Base-by-base conservation (phyloP, 202 grass and related monocot genomes). In the Bolboschoenoplectus hybrid region DNA sequence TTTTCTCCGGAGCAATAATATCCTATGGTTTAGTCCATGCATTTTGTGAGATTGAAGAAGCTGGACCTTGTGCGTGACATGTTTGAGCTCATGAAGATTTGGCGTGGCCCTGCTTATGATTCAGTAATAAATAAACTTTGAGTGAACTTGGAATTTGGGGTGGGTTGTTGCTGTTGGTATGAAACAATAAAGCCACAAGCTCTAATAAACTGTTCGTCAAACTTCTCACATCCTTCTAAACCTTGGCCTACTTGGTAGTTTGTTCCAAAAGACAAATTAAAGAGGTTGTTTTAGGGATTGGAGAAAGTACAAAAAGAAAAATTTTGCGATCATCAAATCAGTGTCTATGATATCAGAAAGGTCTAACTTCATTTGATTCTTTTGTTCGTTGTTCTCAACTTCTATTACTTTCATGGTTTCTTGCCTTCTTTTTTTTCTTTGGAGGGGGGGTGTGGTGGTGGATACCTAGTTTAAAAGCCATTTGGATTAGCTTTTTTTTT, bases 341-440 rank as follows among this genome's bases (percentile, higher is more conserved):
- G 38, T 69, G 13, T 44, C 67, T 69, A 69, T 69, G 67, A 69
- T 69, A 69, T 69, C 39, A 44, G 67, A 69, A 69, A 69, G 66
- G 67, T 69, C 2, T 43, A 4, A 63, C 2, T 69, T 69, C 40
- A 69, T 44, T 43, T 44, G 1, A 38, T 69, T 43, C 67, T 20
- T 72, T 56, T 56, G 11, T 56, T 53, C 51, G 9, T 53, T 71
- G 40, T 43, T 19, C 10, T 34, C 20, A 55, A 11, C 6, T 71
- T 7, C 2, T 44, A n/a, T 71, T 71, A 34, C 67, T 71, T 71
- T 46, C 67, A 46, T 71, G 39, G 26, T 64, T 64, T 64, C 9
- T 35, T 26, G 8, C 9, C 9, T 10, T 26, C 26, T 26, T 26
- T 26, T 26, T 26, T 26, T 26, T 26, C 26, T 26, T 26, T 0